Base-by-base conservation (phyloP, 2,329 filamentous ascomycete species). In the Fusarium sp. region DNA sequence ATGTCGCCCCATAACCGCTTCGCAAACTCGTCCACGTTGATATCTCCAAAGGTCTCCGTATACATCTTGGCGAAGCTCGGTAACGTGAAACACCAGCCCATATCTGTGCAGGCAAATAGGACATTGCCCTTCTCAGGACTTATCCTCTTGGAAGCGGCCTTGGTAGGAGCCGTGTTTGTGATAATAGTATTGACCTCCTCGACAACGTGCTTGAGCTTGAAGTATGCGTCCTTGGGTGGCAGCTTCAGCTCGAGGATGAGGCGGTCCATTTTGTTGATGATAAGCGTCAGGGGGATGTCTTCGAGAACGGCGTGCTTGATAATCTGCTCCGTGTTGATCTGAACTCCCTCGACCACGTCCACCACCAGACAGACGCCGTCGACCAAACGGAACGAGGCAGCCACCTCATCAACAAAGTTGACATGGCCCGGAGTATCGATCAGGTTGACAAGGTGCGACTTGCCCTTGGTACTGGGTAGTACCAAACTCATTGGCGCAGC, bases 61-160 rank as follows among this genome's bases (percentile, higher is more conserved):
- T 99, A 99, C 94, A 98, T 97, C 81, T 94, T 95, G 18, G 96
- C 93, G 79, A 99, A 99, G 4, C 95, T 98, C 70, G 92, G 91
- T 38, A 99, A 85, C 1, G 95, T 98, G 80, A 99, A 98, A 81
- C 94, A 97, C 96, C 96, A 99, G 62, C 93, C 93, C 92, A 98
- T 95, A 67, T 91, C 92, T 55, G 93, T 94, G 81, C 94, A 97
- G 2, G 95, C 93, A 79, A 99, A 99, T 15, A 97, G 91, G n/a
- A 99, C 96, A 79, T 99, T 99, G 69, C 96, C 96, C 83, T 95
- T 97, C 80, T 99, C 96, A 1, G 96, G 96, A 75, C 95, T 98
- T 70, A 99, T 83, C 72, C 96, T 90, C 82, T 90, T 90, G 69
- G 88, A 90, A 78, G 94, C 93, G 33, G 95, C 94, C 76, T 90